Evolutionary conservation across 2,329 filamentous ascomycete genomes (phyloP).

Genomic region (Diaporthe sp.): DNA sequence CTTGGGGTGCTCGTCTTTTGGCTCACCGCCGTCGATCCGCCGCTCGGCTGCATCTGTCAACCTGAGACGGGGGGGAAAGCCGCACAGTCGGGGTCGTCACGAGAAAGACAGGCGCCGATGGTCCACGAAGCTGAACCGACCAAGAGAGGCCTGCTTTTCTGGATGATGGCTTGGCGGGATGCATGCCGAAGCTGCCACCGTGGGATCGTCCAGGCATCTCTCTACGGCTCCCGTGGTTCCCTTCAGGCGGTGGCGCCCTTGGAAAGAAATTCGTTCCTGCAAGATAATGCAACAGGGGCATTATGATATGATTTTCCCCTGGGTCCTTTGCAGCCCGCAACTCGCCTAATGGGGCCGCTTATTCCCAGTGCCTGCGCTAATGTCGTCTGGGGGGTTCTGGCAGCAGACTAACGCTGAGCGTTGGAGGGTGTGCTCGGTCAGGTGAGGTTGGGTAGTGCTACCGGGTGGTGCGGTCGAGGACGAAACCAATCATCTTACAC

Average conservation of each 20-base stretch:
- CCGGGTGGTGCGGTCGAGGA: background rate
- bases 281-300: slow-evolving; percentile 14
- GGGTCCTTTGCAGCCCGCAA: background rate
- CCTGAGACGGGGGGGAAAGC: slow-evolving; percentile 14
- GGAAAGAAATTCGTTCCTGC: background rate
- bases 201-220: background rate
- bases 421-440: slow-evolving; percentile 9
- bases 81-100: background rate
- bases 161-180: background rate
- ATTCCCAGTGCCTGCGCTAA: slow-evolving; percentile 4
- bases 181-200: background rate
- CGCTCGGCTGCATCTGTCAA: slow-evolving; percentile 19
- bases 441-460: background rate
- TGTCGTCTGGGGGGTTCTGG: background rate
- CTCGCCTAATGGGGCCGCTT: slow-evolving; percentile 12
- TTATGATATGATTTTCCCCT: background rate
- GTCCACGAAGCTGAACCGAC: background rate
- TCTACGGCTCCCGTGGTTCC: background rate
- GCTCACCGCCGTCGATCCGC: slow-evolving; percentile 25
- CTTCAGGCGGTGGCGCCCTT: background rate
- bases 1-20: background rate
- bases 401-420: background rate
- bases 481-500: slow-evolving; percentile 32
- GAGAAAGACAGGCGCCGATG: background rate
- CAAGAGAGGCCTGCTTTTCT: background rate